Percentiles rank a stretch among this genome's conserved stretches.
These are phyloP conservation scores for Boletus tomentosulus DNA, from an alignment of 768 basidiomycete genomes.

Conservation along the genomic window DNA sequence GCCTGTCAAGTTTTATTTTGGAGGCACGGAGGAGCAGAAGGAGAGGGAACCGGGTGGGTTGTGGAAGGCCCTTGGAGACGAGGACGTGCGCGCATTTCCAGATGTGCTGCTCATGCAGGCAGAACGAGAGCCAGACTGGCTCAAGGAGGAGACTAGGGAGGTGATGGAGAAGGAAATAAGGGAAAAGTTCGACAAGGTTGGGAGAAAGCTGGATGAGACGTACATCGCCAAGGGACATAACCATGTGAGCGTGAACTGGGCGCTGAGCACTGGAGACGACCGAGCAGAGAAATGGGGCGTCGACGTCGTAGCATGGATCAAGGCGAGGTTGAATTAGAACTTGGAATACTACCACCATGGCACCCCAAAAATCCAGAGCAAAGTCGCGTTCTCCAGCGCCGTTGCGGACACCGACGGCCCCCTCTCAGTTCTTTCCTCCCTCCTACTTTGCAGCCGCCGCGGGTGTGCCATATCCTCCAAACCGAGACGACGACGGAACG, in stretches of 20 bases:
- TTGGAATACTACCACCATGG: conserved; percentile 12
- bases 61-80: conserved; percentile 34
- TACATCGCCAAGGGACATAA: conserved; percentile 52
- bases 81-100: conserved; percentile 40
- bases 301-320: conserved; percentile 38
- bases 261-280: conserved; percentile 48
- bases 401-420: conserved; percentile 23
- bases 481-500: conserved; percentile 1
- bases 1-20: conserved; percentile 27
- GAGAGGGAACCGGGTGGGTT: conserved; percentile 41
- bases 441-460: conserved; percentile 55
- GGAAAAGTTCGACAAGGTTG: conserved; percentile 29
- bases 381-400: conserved; percentile 43
- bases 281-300: conserved; percentile 62
- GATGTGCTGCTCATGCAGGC: conserved; percentile 45
- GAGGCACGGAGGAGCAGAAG: conserved; percentile 39
- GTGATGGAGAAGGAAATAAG: conserved; percentile 39
- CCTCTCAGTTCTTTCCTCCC: conserved; percentile 47
- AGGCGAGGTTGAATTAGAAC: conserved; percentile 13
- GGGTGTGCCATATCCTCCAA: conserved; percentile 28
- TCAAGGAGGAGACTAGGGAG: conserved; percentile 33
- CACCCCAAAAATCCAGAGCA: conserved; percentile 23
- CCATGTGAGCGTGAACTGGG: conserved; percentile 54
- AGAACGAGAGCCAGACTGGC: conserved; percentile 50
- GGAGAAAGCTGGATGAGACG: conserved; percentile 20